Evolutionary conservation across 2,329 filamentous ascomycete genomes (phyloP), one percentile per base, ranked within the genome.

Genomic region (Graphiopsis chlorocephala): DNA sequence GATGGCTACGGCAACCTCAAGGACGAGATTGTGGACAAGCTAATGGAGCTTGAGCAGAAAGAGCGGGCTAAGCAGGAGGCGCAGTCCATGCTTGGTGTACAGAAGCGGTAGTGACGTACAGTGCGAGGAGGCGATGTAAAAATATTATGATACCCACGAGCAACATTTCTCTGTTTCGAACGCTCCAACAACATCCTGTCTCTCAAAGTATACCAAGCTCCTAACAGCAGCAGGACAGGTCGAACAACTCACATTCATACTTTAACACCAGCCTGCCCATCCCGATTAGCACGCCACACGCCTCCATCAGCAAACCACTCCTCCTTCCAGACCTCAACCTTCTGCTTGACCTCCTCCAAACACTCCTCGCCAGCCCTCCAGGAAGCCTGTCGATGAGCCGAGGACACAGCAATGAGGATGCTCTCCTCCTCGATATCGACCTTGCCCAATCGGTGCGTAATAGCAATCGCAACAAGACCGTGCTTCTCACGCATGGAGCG

Each of bases 361-460:
- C 93, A 90, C 79, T 96, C 92, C 80, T 98, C 94, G 0, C 91
- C 94, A 0, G 90, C 94, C 71, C 82, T 80, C 94, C 94, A 99
- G 5, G 92, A 93, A 15, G 90, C 91, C 71, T 90, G 86, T 8
- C 95, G 84, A 79, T 98, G 95, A 38, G 90, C 87, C 29, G 91
- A 85, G 50, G 91, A 93, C 4, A 97, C 90, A 1, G 92, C 91
- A 71, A 98, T 93, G 63, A 96, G 80, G 67, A 99, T 94, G 75
- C 92, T 96, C 79, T 97, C 93, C 78, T 97, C 92, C n/a, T 88
- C 90, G 63, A 98, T 89, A 2, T 92, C 91, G 17, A 97, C 94
- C 23, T 86, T 84, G 0, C 95, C 95, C 3, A 98, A 83, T 4
- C 94, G 86, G 79, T 98, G 95, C 15, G 90, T 83, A 76, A 98